Conservation (phyloP, 2,329 filamentous ascomycete species). For the Teratosphaeria gauchensis region DNA sequence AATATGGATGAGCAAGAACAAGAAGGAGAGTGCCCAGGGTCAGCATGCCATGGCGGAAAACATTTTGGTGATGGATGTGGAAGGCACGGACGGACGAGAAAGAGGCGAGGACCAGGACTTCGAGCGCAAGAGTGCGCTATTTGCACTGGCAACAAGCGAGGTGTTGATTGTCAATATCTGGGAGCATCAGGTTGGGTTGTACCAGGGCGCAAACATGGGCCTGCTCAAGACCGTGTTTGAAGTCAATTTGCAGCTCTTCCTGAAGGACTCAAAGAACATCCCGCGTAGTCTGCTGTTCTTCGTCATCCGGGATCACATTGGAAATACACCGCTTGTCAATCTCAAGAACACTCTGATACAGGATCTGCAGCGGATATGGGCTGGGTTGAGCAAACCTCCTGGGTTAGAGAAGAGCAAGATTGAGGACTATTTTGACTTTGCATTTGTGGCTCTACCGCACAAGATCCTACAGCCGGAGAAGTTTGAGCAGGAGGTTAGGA, state of each 20-base stretch:
- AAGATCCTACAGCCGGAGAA: constrained; percentile 93
- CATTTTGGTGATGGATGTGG: constrained; percentile 98
- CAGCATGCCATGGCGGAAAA: constrained; percentile 76
- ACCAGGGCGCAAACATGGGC: constrained; percentile 98
- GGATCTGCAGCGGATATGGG: constrained; percentile 87
- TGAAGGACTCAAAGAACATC: constrained; percentile 88
- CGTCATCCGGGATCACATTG: constrained; percentile 94
- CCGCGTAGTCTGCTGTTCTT: constrained; percentile 93
- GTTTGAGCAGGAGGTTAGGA: constrained; percentile 71
- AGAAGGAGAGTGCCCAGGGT: constrained; percentile 40
- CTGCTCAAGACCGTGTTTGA: constrained; percentile 97
- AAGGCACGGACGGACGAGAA: constrained; percentile 93
- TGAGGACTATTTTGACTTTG: constrained; percentile 97
- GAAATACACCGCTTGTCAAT: constrained; percentile 80
- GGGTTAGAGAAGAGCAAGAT: constrained; percentile 83
- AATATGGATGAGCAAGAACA: constrained; percentile 99
- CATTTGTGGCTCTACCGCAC: constrained; percentile 89
- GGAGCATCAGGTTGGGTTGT: constrained; percentile 97
- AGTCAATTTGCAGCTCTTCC: constrained; percentile 92
- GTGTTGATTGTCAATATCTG: constrained; percentile 98
- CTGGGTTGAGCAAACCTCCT: constrained; percentile 78
- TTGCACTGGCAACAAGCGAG: constrained; percentile 93
- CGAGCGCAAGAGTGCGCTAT: constrained; percentile 94
- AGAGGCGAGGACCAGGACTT: constrained; percentile 98
- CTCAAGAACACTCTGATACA: constrained; percentile 82